Conservation (phyloP, 805 yeast genomes). For the Saccharomyces cerevisiae region DNA sequence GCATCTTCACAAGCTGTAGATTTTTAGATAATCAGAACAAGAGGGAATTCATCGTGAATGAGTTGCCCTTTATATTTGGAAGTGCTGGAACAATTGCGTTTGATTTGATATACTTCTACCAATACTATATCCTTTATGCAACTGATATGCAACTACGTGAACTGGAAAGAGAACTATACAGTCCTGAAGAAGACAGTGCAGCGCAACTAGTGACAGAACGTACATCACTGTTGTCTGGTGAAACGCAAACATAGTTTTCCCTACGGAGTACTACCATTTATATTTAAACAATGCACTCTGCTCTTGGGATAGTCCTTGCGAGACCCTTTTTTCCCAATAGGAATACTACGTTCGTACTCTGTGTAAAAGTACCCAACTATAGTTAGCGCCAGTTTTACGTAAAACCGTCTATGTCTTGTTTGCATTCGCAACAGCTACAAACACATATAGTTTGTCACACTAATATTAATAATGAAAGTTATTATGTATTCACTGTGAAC, state of each 20-base stretch:
- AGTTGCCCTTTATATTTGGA: slow-evolving; percentile 76
- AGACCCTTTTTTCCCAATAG: not conserved
- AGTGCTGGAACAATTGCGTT: slow-evolving; percentile 78
- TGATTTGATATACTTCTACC: slow-evolving; percentile 65
- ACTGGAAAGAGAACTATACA: slow-evolving; percentile 17
- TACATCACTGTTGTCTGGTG: slow-evolving; percentile 3
- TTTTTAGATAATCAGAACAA: slow-evolving; percentile 36
- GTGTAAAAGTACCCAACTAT: not conserved
- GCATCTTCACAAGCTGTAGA: slow-evolving; percentile 60
- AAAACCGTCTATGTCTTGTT: not conserved
- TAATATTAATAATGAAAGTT: too few relatives aligned
- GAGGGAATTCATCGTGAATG: slow-evolving; percentile 48
- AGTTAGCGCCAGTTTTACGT: not conserved
- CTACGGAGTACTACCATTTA: not conserved
- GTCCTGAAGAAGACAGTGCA: not conserved
- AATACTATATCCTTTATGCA: slow-evolving; percentile 33
- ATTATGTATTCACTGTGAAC: not conserved
- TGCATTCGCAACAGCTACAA: not conserved
- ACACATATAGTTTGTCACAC: not conserved
- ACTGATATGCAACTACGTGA: slow-evolving; percentile 24
- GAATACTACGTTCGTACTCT: not conserved
- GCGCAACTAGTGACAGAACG: slow-evolving; percentile 2
- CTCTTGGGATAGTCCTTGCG: not conserved
- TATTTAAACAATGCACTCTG: not conserved
- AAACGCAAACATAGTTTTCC: not conserved